These are phyloP conservation scores for Xylariaceae sp. DNA, from an alignment of 2,329 filamentous ascomycete genomes.

Conservation along the genomic window DNA sequence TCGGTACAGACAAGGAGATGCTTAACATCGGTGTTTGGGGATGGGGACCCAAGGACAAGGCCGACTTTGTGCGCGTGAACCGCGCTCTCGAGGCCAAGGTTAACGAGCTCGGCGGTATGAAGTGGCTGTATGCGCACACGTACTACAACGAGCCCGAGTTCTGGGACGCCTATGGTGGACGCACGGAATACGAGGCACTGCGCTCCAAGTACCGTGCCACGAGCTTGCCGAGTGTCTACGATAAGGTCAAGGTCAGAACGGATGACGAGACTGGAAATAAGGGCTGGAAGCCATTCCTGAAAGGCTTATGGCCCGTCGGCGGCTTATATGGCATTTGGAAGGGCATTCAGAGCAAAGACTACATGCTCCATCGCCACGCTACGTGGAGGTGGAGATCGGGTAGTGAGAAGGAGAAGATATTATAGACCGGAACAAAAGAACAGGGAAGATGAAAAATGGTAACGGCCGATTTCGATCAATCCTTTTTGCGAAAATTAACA, in stretches of 20 bases:
- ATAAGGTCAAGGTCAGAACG: conserved; percentile 58
- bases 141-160: conserved; percentile 73
- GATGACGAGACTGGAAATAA: conserved; percentile 36
- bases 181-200: conserved; percentile 56
- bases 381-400: conserved; percentile 48
- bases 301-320: conserved; percentile 49
- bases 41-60: conserved; percentile 54
- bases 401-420: conserved; percentile 25
- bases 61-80: conserved; percentile 64
- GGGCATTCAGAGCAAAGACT: conserved; percentile 53
- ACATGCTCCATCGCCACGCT: conserved; percentile 47
- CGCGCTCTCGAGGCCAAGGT: conserved; percentile 66
- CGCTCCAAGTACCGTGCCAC: conserved; percentile 58
- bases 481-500: too few species aligned
- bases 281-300: conserved; percentile 40
- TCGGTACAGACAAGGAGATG: conserved; percentile 33
- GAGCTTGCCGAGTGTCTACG: conserved; percentile 61
- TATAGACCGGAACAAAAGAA: conserved; percentile 11
- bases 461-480: not conserved
- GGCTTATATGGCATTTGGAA: conserved; percentile 56
- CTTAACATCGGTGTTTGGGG: conserved; percentile 75
- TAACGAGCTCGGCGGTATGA: conserved; percentile 65
- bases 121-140: conserved; percentile 83
- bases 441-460: not conserved
- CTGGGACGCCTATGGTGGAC: conserved; percentile 57